Base-by-base conservation (phyloP, 2,329 filamentous ascomycete species). In the Xenoacremonium recifei region DNA sequence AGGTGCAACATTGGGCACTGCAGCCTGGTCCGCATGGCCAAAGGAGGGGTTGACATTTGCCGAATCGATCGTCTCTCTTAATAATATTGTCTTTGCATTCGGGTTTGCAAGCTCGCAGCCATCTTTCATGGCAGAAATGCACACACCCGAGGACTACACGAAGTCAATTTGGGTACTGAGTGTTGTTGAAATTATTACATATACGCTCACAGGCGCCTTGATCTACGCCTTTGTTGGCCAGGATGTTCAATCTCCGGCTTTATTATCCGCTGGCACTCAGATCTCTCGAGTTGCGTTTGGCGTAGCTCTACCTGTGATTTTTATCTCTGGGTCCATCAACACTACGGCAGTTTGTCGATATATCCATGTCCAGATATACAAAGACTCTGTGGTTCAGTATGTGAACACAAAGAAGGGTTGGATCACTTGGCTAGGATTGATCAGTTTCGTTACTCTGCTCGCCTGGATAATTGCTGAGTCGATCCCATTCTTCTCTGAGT, bases 401-500 rank as follows among this genome's bases (percentile, higher is more conserved):
- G 43, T 56, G 41, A 57, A 59, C 5, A 50, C 55, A 0, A 40
- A 44, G 1, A 52, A 50, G 18, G 55, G 67, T 5, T 70, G 68
- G 67, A 48, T 61, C 36, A 64, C 65, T 2, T 87, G 85, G 85
- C 54, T 81, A 3, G 66, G 50, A 2, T 75, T 88, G n/a, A 76
- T 80, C 27, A 61, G 72, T 1, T 50, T 61, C 30, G 61, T 83
- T 21, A 88, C 83, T 68, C 44, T 50, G 42, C 18, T 55, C 1
- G 53, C 53, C 4, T 55, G 51, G 4, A 38, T 84, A 7, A 40
- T 84, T 13, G 80, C 81, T 72, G 79, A 85, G 54, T 77, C 82
- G 1, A 84, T 89, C 37, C 86, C 86, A 1, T 82, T 83, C 58
- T 90, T 89, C 66, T 79, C 78, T 45, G 72, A 84, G 32, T 66